Evolutionary conservation across 2,329 filamentous ascomycete species (phyloP).

Genomic region (Neofusicoccum sp.): DNA sequence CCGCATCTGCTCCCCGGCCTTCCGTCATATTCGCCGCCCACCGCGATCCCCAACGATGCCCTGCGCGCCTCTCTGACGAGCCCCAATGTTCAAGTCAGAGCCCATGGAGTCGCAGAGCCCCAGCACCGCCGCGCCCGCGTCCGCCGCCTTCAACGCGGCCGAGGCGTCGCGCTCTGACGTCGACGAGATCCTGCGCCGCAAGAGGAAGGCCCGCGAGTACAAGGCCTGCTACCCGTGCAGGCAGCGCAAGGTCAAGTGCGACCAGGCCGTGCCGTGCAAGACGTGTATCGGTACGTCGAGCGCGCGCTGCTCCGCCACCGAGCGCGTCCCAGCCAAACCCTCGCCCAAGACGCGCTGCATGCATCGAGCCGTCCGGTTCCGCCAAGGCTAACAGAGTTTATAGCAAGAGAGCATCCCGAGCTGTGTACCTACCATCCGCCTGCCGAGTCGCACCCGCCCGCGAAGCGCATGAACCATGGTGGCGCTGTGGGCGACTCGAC

Average conservation of each 20-base stretch:
- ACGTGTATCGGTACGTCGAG: slow-evolving; percentile 44
- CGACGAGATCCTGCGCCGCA: slow-evolving; percentile 50
- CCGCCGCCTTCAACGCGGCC: slow-evolving; percentile 4
- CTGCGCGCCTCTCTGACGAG: neutral
- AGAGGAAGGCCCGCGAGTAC: slow-evolving; percentile 52
- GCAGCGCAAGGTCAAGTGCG: slow-evolving; percentile 48
- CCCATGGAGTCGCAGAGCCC: slow-evolving; percentile 19
- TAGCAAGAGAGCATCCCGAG: slow-evolving; percentile 47
- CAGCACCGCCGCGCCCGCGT: slow-evolving; percentile 6
- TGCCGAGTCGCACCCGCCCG: slow-evolving; percentile 39
- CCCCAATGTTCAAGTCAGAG: slow-evolving; percentile 8
- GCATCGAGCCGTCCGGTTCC: neutral
- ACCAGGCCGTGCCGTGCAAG: slow-evolving; percentile 48
- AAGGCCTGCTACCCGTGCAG: slow-evolving; percentile 51
- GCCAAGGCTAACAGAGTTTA: slow-evolving; percentile 6
- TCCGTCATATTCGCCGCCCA: neutral
- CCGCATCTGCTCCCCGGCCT: neutral
- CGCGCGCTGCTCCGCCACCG: neutral
- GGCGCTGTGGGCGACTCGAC: neutral
- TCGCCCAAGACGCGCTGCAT: neutral
- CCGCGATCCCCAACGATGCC: neutral
- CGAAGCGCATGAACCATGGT: slow-evolving; percentile 32
- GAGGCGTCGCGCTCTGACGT: slow-evolving; percentile 46
- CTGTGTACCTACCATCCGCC: slow-evolving; percentile 46
- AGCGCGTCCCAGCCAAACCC: neutral